These are phyloP conservation scores for Ganoderma lingzhi DNA, from an alignment of 1,284 basidiomycete genomes.

Conservation along the genomic window DNA sequence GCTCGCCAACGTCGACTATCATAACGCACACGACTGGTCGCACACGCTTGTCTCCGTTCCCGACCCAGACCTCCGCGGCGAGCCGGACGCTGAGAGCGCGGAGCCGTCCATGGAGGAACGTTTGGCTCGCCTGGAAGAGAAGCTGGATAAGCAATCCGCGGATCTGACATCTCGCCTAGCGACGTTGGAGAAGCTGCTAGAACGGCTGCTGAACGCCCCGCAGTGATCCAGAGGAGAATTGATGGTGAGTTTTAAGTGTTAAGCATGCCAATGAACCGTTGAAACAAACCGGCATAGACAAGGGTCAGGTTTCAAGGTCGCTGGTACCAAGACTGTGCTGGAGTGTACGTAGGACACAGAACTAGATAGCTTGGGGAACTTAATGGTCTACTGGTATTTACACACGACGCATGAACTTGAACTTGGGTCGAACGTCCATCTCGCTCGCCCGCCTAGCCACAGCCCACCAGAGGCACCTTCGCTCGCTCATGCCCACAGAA, in stretches of 20 bases:
- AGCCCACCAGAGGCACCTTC: no score
- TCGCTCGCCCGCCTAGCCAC: no score
- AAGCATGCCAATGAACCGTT: no score
- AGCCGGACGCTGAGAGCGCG: background rate
- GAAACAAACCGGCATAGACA: no score
- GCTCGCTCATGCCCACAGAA: no score
- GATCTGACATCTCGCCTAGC: background rate
- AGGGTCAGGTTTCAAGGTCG: no score
- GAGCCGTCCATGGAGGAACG: background rate
- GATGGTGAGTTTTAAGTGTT: background rate
- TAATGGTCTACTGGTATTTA: no score
- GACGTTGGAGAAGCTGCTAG: background rate
- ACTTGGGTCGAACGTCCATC: no score
- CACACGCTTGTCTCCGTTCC: slow-evolving; percentile 14
- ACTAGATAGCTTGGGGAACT: no score
- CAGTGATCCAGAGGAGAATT: background rate
- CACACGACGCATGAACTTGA: no score
- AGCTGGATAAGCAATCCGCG: background rate
- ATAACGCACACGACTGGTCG: slow-evolving; percentile 15
- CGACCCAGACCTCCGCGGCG: background rate
- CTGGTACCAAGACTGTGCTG: no score
- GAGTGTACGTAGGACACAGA: no score
- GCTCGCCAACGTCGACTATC: background rate
- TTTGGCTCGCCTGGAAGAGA: background rate
- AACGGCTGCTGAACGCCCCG: background rate